Evolutionary conservation across 2,329 filamentous ascomycete genomes (phyloP).

Genomic region (Trichophyton benhamiae): DNA sequence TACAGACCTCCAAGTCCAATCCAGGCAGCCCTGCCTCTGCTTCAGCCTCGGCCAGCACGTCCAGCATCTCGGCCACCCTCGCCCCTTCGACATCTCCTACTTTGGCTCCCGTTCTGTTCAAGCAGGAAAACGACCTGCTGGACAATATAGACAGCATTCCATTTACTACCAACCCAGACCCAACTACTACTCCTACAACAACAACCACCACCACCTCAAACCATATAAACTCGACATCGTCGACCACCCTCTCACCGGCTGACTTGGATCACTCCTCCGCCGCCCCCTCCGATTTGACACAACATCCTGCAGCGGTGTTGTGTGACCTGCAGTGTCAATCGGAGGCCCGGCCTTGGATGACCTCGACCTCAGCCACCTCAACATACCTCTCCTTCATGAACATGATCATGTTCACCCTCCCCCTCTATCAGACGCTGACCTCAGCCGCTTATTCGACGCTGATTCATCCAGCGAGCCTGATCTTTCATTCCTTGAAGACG

Average conservation of each 20-base stretch:
- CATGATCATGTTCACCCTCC: constrained; percentile 39
- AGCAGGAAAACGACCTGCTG: constrained; percentile 34
- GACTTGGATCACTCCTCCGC: constrained; percentile 29
- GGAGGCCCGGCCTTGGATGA: constrained; percentile 39
- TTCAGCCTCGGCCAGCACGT: neutral
- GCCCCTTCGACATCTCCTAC: constrained; percentile 28
- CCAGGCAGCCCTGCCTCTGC: neutral
- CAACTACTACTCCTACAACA: neutral
- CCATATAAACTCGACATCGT: constrained; percentile 26
- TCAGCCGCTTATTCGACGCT: constrained; percentile 48
- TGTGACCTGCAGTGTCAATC: constrained; percentile 99
- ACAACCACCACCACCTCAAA: neutral
- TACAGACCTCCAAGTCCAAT: constrained; percentile 28
- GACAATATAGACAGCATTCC: constrained; percentile 22
- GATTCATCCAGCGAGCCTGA: constrained; percentile 57
- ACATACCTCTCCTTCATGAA: constrained; percentile 42
- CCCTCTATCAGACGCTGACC: constrained; percentile 57
- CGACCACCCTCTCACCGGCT: constrained; percentile 27
- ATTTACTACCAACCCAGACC: constrained; percentile 11
- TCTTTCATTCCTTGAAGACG: constrained; percentile 64
- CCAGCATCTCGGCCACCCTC: constrained; percentile 21
- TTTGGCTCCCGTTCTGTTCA: constrained; percentile 31
- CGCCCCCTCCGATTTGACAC: constrained; percentile 76
- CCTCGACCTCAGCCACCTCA: constrained; percentile 32
- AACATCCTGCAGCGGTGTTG: constrained; percentile 99